These are phyloP conservation scores for Rhodotorula babjevae DNA, from an alignment of 768 basidiomycete genomes.

Conservation along the genomic window DNA sequence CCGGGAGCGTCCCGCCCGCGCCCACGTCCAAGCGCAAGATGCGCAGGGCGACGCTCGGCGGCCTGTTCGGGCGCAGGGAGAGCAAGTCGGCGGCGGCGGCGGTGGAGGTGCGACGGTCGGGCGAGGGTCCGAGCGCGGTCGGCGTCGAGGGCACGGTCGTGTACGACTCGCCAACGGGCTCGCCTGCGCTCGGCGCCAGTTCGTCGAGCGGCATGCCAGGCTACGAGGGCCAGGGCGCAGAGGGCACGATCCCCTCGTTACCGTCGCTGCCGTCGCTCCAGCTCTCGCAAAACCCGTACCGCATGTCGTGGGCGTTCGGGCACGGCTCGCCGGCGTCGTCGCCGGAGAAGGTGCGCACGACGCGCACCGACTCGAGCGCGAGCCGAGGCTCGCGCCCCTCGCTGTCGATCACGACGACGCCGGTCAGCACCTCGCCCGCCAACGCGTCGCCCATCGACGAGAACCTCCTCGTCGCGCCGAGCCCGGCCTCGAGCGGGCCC, in stretches of 20 bases:
- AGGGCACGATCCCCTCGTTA: not conserved
- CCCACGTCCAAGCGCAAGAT: constrained; percentile 10
- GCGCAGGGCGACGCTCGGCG: constrained; percentile 27
- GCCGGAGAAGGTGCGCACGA: not conserved
- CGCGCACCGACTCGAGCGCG: not conserved
- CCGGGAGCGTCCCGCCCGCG: not conserved
- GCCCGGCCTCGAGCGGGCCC: not conserved
- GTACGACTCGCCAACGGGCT: not conserved
- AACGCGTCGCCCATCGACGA: constrained; percentile 2
- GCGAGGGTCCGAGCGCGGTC: not conserved
- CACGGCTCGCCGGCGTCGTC: constrained; percentile 2
- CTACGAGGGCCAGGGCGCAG: not conserved
- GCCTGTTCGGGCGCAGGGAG: constrained; percentile 14
- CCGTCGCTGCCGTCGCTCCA: constrained; percentile 26
- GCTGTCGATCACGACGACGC: constrained; percentile 13
- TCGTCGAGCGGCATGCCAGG: not conserved
- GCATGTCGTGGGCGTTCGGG: constrained; percentile 35
- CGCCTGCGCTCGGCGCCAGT: not conserved
- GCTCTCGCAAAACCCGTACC: constrained; percentile 31
- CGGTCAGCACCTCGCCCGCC: not conserved
- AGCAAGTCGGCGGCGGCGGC: not conserved
- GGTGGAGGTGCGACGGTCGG: not conserved
- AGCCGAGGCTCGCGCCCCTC: not conserved
- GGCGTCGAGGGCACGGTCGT: not conserved
- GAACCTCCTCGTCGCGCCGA: not conserved